Percentiles rank a stretch among this genome's conserved stretches.
phyloP scores from a whole-genome alignment of 164 flowering plant species.

The Vitis labrusca region DNA sequence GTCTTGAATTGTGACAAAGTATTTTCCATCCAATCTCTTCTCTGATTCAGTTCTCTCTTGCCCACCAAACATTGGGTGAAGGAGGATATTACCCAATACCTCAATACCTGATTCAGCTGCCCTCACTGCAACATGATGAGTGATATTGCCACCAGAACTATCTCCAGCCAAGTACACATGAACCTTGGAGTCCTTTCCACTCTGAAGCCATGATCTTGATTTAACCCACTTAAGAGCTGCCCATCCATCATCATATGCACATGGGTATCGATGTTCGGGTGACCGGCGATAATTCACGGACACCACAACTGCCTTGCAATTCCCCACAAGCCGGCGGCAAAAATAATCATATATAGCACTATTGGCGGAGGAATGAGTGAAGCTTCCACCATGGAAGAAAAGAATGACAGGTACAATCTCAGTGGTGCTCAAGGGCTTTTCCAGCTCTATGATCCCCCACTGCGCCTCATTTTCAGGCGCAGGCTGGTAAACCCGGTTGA shows the following conservation, averaged over 20 bases:
- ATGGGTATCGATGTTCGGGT: slow-evolving; percentile 62
- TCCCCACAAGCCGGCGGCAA: slow-evolving; percentile 56
- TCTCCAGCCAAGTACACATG: slow-evolving; percentile 67
- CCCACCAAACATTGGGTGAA: slow-evolving; percentile 76
- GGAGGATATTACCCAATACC: slow-evolving; percentile 58
- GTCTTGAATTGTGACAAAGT: slow-evolving; percentile 63
- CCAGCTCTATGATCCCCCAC: slow-evolving; percentile 49
- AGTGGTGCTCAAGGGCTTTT: slow-evolving; percentile 51
- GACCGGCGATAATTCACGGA: slow-evolving; percentile 69
- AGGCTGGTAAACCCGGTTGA: slow-evolving; percentile 49
- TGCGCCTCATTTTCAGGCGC: slow-evolving; percentile 33
- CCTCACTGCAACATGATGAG: slow-evolving; percentile 60
- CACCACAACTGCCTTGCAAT: slow-evolving; percentile 61
- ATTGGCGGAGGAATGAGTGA: slow-evolving; percentile 70
- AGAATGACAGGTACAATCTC: slow-evolving; percentile 62
- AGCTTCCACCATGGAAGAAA: slow-evolving; percentile 82
- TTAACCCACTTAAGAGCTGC: slow-evolving; percentile 65
- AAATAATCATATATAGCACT: slow-evolving; percentile 74
- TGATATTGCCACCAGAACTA: slow-evolving; percentile 74
- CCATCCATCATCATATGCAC: slow-evolving; percentile 80
- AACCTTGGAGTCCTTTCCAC: slow-evolving; percentile 55
- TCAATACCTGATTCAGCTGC: slow-evolving; percentile 57
- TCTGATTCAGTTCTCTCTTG: slow-evolving; percentile 58
- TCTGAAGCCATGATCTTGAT: slow-evolving; percentile 58
- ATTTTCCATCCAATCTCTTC: slow-evolving; percentile 58